These are phyloP conservation scores for Warburgia ugandensis DNA, from an alignment of 164 flowering plant genomes.

Conservation along the genomic window DNA sequence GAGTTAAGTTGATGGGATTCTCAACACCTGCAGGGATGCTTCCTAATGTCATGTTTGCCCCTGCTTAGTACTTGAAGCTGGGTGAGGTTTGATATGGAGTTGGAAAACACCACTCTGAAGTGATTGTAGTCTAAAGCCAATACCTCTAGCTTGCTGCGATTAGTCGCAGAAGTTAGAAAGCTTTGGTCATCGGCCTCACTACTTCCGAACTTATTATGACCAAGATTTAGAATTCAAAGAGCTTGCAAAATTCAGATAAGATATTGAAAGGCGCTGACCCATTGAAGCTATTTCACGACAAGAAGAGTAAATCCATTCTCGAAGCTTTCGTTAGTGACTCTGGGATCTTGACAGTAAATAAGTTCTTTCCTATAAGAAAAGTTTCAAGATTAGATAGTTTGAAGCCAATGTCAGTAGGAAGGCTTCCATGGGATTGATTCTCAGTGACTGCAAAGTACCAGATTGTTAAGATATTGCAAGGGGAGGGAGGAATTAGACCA, in stretches of 20 bases:
- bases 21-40: conserved; percentile 5
- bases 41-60: not conserved
- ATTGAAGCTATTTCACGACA: not conserved
- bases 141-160: not conserved
- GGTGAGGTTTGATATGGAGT: conserved; percentile 3
- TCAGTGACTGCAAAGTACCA: not conserved
- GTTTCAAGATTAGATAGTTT: conserved; percentile 19
- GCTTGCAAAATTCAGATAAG: not conserved
- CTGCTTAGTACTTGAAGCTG: not conserved
- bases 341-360: not conserved
- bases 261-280: conserved; percentile 6
- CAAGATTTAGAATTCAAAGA: not conserved
- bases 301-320: not conserved
- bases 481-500: not conserved
- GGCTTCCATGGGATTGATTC: conserved; percentile 18
- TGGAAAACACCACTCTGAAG: not conserved
- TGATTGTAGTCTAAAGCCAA: not conserved
- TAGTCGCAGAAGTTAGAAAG: conserved; percentile 1
- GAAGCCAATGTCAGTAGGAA: conserved; percentile 16
- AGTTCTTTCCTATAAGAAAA: conserved; percentile 1
- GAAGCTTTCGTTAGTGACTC: conserved; percentile 6
- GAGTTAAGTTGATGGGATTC: not conserved
- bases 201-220: not conserved
- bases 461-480: not conserved
- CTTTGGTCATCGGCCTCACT: not conserved